Conservation (phyloP, 176 grass and related monocot species). For the Musa acuminata region DNA sequence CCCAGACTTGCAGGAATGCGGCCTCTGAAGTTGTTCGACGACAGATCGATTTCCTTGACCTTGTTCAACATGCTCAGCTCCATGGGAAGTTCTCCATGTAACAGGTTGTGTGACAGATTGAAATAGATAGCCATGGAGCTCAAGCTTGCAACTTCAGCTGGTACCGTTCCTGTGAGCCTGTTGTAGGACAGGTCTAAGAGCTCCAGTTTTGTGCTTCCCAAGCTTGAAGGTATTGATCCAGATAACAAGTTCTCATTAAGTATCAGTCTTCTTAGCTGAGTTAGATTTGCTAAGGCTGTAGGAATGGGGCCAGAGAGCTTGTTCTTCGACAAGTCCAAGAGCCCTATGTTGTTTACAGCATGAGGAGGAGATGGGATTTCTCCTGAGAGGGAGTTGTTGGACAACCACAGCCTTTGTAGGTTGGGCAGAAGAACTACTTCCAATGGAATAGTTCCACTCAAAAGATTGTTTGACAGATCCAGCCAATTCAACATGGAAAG, state of each 20-base stretch:
- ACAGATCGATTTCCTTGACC: conserved; percentile 15
- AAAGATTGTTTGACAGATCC: conserved; percentile 15
- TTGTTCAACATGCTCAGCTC: conserved; percentile 16
- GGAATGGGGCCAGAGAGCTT: conserved; percentile 21
- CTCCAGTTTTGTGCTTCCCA: not conserved
- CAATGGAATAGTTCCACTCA: conserved; percentile 16
- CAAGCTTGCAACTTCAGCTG: conserved; percentile 23
- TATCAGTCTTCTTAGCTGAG: not conserved
- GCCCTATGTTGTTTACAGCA: not conserved
- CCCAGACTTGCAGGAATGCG: conserved; percentile 12
- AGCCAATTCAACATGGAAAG: conserved; percentile 13
- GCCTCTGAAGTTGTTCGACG: conserved; percentile 8
- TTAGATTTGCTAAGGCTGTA: conserved; percentile 1
- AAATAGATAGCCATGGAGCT: conserved; percentile 18
- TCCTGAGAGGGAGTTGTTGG: conserved; percentile 12
- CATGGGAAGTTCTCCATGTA: conserved; percentile 5
- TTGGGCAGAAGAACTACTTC: conserved; percentile 12
- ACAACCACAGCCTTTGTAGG: conserved; percentile 14
- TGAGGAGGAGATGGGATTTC: conserved; percentile 7
- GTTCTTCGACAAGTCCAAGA: conserved; percentile 34
- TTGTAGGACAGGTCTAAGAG: conserved; percentile 22
- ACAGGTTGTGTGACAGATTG: conserved; percentile 22
- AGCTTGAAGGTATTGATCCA: conserved; percentile 12
- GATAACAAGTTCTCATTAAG: conserved; percentile 24
- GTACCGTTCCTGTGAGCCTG: conserved; percentile 2